Evolutionary conservation across 2,329 filamentous ascomycete genomes (phyloP).

Genomic region (Pseudocercospora cruenta): DNA sequence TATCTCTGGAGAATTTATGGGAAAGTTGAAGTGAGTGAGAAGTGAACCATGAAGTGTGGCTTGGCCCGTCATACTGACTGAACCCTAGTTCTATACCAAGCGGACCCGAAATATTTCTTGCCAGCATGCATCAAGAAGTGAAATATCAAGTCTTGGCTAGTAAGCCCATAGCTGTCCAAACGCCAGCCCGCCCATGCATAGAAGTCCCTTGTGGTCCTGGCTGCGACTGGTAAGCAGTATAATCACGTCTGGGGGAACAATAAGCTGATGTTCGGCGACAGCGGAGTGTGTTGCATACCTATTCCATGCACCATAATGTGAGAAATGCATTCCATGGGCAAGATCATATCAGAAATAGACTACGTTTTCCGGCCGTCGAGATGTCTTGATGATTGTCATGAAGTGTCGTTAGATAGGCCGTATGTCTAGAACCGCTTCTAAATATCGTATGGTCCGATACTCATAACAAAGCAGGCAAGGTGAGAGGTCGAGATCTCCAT

Average conservation of each 20-base stretch:
- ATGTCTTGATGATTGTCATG: not conserved
- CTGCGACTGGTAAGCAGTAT: conserved; percentile 26
- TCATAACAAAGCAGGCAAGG: not conserved
- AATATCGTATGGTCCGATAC: not conserved
- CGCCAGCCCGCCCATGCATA: conserved; percentile 28
- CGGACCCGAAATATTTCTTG: not conserved
- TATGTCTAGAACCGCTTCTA: not conserved
- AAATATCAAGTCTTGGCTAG: conserved; percentile 7
- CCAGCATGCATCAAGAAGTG: not conserved
- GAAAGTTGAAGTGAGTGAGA: not conserved
- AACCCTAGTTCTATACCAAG: not conserved
- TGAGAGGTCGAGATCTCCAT: not conserved
- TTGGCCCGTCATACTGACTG: not conserved
- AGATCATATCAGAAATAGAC: not conserved
- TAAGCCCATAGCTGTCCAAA: conserved; percentile 27
- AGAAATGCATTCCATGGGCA: not conserved
- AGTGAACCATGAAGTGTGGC: not conserved
- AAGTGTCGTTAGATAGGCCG: not conserved
- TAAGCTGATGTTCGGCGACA: conserved; percentile 15
- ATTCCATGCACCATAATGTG: conserved; percentile 22
- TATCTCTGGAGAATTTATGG: not conserved
- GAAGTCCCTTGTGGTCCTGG: conserved; percentile 32
- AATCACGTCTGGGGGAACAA: not conserved
- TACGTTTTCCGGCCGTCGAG: not conserved
- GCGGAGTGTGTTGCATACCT: conserved; percentile 34